phyloP scores from a whole-genome alignment of 305 asterid species.

The Salvia sclarea region DNA sequence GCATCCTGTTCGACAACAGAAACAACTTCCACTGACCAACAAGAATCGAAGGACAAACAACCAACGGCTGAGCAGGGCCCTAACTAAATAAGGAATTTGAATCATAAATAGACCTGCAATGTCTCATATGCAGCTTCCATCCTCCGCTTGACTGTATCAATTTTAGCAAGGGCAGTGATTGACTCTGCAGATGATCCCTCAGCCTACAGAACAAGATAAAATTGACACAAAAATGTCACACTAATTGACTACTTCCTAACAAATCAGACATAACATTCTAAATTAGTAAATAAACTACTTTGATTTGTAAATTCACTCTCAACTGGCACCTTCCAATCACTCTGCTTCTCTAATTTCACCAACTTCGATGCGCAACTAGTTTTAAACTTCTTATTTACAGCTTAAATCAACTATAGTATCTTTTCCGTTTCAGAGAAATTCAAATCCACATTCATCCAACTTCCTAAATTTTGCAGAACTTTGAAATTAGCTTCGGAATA shows the following conservation, averaged over 20 bases:
- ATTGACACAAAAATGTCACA: background rate
- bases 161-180: slow-evolving; percentile 82
- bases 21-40: slow-evolving; percentile 27
- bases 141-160: slow-evolving; percentile 92
- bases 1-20: slow-evolving; percentile 69
- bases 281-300: slow-evolving; percentile 8
- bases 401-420: background rate
- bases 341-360: slow-evolving; percentile 10
- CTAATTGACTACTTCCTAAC: background rate
- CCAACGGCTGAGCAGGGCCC: slow-evolving; percentile 28
- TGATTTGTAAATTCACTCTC: slow-evolving; percentile 5
- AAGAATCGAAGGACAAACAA: slow-evolving; percentile 1
- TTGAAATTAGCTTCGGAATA: slow-evolving; percentile 19
- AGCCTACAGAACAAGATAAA: slow-evolving; percentile 52
- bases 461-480: background rate
- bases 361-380: background rate
- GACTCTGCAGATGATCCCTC: slow-evolving; percentile 99
- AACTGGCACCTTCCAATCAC: slow-evolving; percentile 16
- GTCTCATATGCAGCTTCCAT: slow-evolving; percentile 98
- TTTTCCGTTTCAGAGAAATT: background rate
- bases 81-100: background rate
- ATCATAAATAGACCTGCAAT: slow-evolving; percentile 60
- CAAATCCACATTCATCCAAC: background rate
- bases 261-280: slow-evolving; percentile 5
- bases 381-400: background rate